Base-by-base conservation (phyloP, 495 filamentous ascomycete genomes). In the Talaromyces liani region DNA sequence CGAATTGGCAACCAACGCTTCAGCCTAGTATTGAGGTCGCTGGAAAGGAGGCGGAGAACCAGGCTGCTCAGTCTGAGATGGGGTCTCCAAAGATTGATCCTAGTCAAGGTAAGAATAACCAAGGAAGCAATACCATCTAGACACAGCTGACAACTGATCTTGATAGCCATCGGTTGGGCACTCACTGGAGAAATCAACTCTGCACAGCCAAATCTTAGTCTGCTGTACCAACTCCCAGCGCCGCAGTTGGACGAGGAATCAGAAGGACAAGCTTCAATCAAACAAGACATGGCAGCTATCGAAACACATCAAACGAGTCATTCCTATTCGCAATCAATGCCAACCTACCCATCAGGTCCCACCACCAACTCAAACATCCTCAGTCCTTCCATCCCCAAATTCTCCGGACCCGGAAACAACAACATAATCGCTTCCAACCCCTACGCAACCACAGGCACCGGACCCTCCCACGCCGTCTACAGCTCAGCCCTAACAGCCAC, bases 181-280 rank as follows among this genome's bases (percentile, higher is more conserved):
- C 80, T 93, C 20, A 91, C 90, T 2, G 90, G 90, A 54, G 91
- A 88, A 14, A 91, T 88, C 27, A 90, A 92, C 68, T 92, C 90
- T 18, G 88, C 90, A 6, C 91, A 88, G 66, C 86, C 89, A 0
- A 92, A 88, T 68, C 75, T 93, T 3, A 91, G 90, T 56, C 76
- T 91, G 51, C 78, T 91, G 49, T 91, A 88, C 68, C 85, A 89
- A 63, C 84, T 77, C 71, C 76, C 77, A 7, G 73, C 72, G 8
- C 64, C 68, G 3, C 73, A 71, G 4, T 20, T 63, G 0, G 68
- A 74, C 24, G 24, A 67, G 0, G n/a, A 58, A 0, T 7, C 70
- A n/a, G 58, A 29, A 61, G 33, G 20, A 10, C 47, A 51, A 25
- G 8, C 54, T 36, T 4, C 47, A 31, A 27, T 24, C 51, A 47